Percentiles rank a stretch among this genome's conserved stretches.
phyloP scores from a whole-genome alignment of 2,329 filamentous ascomycete genomes.

The Colletotrichum sp. region DNA sequence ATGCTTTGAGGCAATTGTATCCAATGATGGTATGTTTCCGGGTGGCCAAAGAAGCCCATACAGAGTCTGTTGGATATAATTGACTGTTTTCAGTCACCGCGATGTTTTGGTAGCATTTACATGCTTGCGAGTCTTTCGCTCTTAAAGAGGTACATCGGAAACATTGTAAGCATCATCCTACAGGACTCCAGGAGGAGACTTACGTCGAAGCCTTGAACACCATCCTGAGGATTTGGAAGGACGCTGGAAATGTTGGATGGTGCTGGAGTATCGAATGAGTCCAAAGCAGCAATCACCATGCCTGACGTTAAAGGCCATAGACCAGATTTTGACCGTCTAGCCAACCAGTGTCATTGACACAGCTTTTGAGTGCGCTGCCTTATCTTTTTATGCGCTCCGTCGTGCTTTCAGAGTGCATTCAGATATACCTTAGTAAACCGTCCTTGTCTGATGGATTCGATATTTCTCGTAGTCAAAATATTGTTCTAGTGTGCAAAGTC shows the following conservation, averaged over 20 bases:
- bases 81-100: neutral
- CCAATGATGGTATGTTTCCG: too few species aligned
- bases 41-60: too few species aligned
- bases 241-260: neutral
- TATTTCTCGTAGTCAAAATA: neutral
- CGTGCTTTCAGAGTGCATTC: neutral
- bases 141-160: too few species aligned
- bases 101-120: neutral
- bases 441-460: neutral
- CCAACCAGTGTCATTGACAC: neutral
- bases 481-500: neutral
- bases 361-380: too few species aligned
- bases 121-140: too few species aligned
- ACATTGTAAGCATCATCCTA: too few species aligned
- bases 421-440: neutral
- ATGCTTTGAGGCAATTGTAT: neutral
- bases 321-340: neutral
- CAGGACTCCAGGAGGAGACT: too few species aligned
- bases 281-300: neutral
- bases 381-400: neutral
- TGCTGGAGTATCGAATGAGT: neutral
- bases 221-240: neutral
- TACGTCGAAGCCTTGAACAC: neutral
- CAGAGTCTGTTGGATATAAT: neutral
- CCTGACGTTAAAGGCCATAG: neutral